phyloP scores from a whole-genome alignment of 352 stramenopile genomes.

The Globisporangium nodosum region DNA sequence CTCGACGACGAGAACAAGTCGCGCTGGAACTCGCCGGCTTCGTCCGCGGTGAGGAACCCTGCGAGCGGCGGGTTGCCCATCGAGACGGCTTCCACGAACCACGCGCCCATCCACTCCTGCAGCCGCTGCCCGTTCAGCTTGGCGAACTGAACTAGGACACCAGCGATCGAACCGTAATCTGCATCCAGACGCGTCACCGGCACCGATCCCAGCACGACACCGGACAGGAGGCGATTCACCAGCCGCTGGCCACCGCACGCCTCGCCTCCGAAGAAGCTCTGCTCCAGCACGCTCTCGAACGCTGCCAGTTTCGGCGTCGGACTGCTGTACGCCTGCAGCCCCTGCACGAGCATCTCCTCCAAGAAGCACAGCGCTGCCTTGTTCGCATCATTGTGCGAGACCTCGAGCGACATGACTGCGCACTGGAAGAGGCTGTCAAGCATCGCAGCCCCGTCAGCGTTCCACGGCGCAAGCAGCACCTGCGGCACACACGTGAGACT shows the following conservation, averaged over 20 bases:
- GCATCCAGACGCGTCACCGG: conserved; percentile 64
- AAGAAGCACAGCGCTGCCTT: conserved; percentile 92
- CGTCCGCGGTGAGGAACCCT: conserved; percentile 52
- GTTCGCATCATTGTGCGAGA: conserved; percentile 93
- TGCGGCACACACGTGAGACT: conserved; percentile 84
- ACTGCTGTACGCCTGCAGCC: conserved; percentile 13
- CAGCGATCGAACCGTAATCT: conserved; percentile 71
- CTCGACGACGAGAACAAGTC: conserved; percentile 54
- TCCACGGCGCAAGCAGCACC: conserved; percentile 44
- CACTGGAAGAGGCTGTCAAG: conserved; percentile 82
- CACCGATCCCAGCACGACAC: conserved; percentile 59
- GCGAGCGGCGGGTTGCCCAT: conserved; percentile 31
- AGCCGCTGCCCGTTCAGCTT: conserved; percentile 56
- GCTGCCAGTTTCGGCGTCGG: conserved; percentile 11
- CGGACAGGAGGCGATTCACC: conserved; percentile 51
- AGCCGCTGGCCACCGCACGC: conserved; percentile 38
- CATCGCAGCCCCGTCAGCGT: conserved; percentile 31
- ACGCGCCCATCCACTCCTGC: conserved; percentile 55
- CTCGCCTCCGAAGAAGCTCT: conserved; percentile 16
- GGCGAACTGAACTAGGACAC: conserved; percentile 64
- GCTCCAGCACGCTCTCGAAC: conserved; percentile 19
- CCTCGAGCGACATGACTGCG: conserved; percentile 78
- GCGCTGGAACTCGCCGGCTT: conserved; percentile 57
- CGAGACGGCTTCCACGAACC: conserved; percentile 48
- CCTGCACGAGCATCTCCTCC: conserved; percentile 44